Evolutionary conservation across 371 early-diverging fungal genomes (phyloP).

Genomic region (Apophysomyces elegans): DNA sequence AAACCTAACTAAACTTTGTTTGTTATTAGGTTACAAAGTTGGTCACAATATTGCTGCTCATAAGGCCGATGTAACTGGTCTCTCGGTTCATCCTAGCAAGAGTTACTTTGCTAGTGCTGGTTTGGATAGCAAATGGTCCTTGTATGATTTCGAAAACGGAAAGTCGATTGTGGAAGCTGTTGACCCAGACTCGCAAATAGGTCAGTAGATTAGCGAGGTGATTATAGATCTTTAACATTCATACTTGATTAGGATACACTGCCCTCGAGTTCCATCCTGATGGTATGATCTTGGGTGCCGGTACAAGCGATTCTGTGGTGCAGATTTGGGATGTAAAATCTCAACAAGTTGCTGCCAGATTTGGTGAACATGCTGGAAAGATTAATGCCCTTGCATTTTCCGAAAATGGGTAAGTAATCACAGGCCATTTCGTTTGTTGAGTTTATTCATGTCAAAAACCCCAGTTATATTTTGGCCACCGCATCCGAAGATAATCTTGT

Average conservation of each 20-base stretch:
- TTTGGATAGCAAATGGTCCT: conserved; percentile 80
- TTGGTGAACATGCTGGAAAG: conserved; percentile 73
- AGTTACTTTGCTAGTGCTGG: conserved; percentile 80
- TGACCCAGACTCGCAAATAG: conserved; percentile 40
- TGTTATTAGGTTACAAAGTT: conserved; percentile 51
- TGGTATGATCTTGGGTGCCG: conserved; percentile 86
- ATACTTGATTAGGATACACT: conserved; percentile 49
- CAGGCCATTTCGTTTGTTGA: neutral
- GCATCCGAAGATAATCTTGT: conserved; percentile 72
- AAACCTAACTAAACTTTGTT: neutral
- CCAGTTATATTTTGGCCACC: conserved; percentile 82
- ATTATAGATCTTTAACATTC: neutral
- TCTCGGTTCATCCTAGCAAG: conserved; percentile 80
- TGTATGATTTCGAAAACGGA: conserved; percentile 75
- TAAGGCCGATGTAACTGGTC: conserved; percentile 68
- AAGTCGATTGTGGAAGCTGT: conserved; percentile 58
- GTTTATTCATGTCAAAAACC: conserved; percentile 2
- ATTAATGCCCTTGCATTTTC: conserved; percentile 81
- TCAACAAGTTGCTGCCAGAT: conserved; percentile 70
- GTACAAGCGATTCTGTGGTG: conserved; percentile 73
- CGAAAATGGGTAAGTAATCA: conserved; percentile 72
- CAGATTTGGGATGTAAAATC: conserved; percentile 89
- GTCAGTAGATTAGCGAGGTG: conserved; percentile 4
- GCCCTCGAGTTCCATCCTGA: conserved; percentile 91
- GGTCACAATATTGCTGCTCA: conserved; percentile 69